Conservation (phyloP, 2,329 filamentous ascomycete species). For the Akanthomyces dipterigenus region DNA sequence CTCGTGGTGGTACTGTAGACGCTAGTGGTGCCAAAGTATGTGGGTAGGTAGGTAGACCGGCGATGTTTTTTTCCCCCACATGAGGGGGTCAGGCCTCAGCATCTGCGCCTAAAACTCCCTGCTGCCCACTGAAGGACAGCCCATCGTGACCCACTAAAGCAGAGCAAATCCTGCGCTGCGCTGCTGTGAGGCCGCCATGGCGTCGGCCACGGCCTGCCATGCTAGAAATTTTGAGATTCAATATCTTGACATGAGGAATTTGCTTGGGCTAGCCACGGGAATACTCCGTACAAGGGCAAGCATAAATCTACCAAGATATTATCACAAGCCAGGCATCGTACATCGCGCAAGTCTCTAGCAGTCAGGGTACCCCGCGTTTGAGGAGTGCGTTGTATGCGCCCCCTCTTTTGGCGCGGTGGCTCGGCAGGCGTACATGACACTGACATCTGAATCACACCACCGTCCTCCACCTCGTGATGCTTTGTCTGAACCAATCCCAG, state of each 20-base stretch:
- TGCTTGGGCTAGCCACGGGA: background rate
- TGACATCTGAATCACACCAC: background rate
- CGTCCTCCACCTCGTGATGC: background rate
- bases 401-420: constrained; percentile 3
- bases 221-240: background rate
- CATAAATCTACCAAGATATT: background rate
- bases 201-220: background rate
- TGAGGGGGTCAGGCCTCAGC: background rate
- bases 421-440: constrained; percentile 4
- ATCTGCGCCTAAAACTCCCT: background rate
- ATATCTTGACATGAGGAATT: background rate
- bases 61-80: too few species aligned
- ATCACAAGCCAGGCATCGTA: background rate
- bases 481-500: background rate
- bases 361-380: constrained; percentile 4
- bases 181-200: background rate
- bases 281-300: background rate
- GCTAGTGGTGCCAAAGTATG: too few species aligned
- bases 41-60: too few species aligned
- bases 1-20: too few species aligned
- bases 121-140: background rate
- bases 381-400: background rate
- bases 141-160: constrained; percentile 5
- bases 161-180: background rate
- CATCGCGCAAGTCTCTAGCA: background rate